Base-by-base conservation (phyloP, 257 asterid genomes). In the Salvia miltiorrhiza region DNA sequence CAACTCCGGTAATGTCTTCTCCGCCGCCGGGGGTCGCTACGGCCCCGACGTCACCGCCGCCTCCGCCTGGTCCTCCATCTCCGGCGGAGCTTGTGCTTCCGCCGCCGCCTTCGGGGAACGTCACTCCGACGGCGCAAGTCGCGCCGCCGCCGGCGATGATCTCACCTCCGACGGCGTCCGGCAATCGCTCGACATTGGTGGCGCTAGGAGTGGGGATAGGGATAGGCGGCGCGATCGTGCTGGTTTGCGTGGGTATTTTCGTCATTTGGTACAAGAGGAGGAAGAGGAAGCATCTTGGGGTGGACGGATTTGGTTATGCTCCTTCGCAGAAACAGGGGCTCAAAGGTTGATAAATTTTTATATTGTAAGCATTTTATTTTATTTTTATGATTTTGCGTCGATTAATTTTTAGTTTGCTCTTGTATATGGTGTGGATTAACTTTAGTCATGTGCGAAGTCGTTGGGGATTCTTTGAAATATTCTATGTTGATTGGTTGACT, bases 191-290 rank as follows among this genome's bases (percentile, higher is more conserved):
- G 53, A 79, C 92, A 4, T 67, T 88, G 72, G 45, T 90, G 79
- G 97, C 95, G 49, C 80, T 92, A 44, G 95, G 89, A 35, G 87
- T 81, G 30, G 98, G 98, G 73, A 87, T 90, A 71, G 98, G 97
- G 57, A 86, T 92, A 40, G 98, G 98, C 48, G 96, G 93, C 28
- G 65, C 82, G 41, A 32, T 88, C 59, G 90, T 88, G 85, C 85
- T 92, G 74, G 64, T 86, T 23, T 85, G 82, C 72, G 95, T 92
- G 68, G 81, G 88, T 47, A 77, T 90, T 65, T 86, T 85, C 28
- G 80, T 82, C 47, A 53, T 90, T 76, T 92, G 91, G 97, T 83
- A 85, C 76, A 86, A 69, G 79, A 81, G 88, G 80, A 80, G 82
- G 78, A 92, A 88, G 86, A 71, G 70, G 87, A 82, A 64, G 82